These are phyloP conservation scores for Chenopodium suecicum DNA, from an alignment of 148 eudicot genomes.

Conservation along the genomic window DNA sequence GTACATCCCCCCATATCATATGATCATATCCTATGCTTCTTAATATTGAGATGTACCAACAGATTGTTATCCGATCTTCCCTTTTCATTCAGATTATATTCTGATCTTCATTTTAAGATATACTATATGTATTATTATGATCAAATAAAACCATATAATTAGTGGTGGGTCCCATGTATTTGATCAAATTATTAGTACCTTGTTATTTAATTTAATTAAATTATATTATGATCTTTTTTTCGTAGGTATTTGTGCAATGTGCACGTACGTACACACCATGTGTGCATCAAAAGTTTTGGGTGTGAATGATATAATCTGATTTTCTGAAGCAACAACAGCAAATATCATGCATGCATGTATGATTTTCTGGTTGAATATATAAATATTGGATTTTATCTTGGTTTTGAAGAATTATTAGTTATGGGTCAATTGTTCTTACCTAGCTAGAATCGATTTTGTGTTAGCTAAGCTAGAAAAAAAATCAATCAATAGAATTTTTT, in stretches of 20 bases:
- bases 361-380: background rate
- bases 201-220: too few relatives aligned
- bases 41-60: constrained; percentile 13
- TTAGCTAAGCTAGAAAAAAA: too few relatives aligned
- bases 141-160: background rate
- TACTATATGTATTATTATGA: too few relatives aligned
- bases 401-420: background rate
- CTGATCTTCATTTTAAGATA: background rate
- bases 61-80: constrained; percentile 23
- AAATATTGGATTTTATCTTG: background rate
- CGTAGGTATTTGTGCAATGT: constrained; percentile 8
- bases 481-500: too few relatives aligned
- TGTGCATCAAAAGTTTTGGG: background rate
- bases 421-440: too few relatives aligned
- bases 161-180: constrained; percentile 2
- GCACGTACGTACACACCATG: constrained; percentile 17
- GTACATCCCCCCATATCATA: constrained; percentile 32
- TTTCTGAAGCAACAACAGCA: background rate
- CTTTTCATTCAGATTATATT: constrained; percentile 16
- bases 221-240: background rate
- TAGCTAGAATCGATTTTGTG: too few relatives aligned
- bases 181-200: too few relatives aligned
- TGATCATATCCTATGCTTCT: constrained; percentile 17
- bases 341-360: background rate
- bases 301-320: background rate